These are phyloP conservation scores for Aleurites moluccanus DNA, from an alignment of 441 rosid species.

Conservation along the genomic window DNA sequence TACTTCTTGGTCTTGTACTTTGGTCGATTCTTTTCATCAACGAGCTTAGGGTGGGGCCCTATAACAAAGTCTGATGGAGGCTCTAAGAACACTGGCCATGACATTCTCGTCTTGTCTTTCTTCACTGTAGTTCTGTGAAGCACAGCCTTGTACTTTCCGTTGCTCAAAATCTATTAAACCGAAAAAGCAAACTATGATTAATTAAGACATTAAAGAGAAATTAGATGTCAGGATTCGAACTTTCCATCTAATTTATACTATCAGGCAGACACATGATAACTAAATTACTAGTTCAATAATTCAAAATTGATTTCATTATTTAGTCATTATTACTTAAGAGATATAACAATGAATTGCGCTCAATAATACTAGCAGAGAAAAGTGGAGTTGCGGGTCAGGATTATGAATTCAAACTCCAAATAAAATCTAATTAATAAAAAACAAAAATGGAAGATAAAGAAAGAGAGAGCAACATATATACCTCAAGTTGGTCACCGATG, in stretches of 20 bases:
- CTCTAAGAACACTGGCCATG: conserved; percentile 55
- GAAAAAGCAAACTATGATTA: background rate
- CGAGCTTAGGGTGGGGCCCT: conserved; percentile 29
- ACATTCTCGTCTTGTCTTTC: conserved; percentile 42
- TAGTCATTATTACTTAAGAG: too few species aligned
- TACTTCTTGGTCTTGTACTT: conserved; percentile 57
- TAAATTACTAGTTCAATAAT: too few species aligned
- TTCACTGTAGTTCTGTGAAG: conserved; percentile 40
- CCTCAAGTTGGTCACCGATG: conserved; percentile 87
- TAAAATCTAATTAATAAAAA: background rate
- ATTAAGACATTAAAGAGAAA: too few species aligned
- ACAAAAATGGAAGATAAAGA: background rate
- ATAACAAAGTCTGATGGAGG: conserved; percentile 38
- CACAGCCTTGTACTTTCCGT: conserved; percentile 37
- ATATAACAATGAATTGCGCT: too few species aligned
- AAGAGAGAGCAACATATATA: conserved; percentile 10
- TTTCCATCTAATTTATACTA: too few species aligned
- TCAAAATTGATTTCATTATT: too few species aligned
- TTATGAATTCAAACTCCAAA: too few species aligned
- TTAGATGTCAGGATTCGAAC: too few species aligned
- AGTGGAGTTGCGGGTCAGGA: too few species aligned
- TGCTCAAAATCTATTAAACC: conserved; percentile 34
- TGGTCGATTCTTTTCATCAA: conserved; percentile 37
- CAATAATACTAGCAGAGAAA: too few species aligned
- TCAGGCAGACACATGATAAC: too few species aligned